These are phyloP conservation scores for Aspergillus asperescens DNA, from an alignment of 495 filamentous ascomycete species.

Conservation along the genomic window DNA sequence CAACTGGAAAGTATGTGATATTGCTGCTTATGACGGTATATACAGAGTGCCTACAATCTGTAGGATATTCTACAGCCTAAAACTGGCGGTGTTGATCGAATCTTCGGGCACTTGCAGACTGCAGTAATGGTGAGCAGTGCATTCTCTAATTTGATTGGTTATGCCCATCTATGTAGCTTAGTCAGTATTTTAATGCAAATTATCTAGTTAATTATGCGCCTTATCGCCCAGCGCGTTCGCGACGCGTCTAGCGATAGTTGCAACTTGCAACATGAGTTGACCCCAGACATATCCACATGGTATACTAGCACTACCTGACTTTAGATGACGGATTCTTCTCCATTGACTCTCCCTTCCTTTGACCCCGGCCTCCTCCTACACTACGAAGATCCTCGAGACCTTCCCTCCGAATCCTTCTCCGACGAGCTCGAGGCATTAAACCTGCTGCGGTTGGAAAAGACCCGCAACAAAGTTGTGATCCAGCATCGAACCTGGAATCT, in stretches of 20 bases:
- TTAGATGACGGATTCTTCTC: conserved; percentile 38
- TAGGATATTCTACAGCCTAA: no score
- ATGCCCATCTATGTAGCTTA: background rate
- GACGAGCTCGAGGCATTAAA: conserved; percentile 61
- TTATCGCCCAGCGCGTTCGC: conserved; percentile 1
- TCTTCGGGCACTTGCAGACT: no score
- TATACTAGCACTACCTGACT: conserved; percentile 1
- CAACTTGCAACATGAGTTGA: background rate
- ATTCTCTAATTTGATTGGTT: no score
- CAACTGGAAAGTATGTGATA: no score
- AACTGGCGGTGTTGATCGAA: no score
- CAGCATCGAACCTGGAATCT: conserved; percentile 57
- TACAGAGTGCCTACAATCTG: no score
- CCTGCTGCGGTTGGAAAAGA: conserved; percentile 44
- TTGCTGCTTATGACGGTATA: no score
- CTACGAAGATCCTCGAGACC: conserved; percentile 35
- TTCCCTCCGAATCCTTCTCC: conserved; percentile 40
- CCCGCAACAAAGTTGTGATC: conserved; percentile 56
- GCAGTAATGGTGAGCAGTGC: no score
- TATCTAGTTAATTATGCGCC: background rate
- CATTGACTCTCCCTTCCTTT: conserved; percentile 42
- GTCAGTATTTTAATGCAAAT: background rate
- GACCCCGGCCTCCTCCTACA: conserved; percentile 50
- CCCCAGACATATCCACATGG: conserved; percentile 8
- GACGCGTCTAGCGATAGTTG: background rate